phyloP scores from a whole-genome alignment of 768 basidiomycete genomes.

The Cytidiella melzeri region DNA sequence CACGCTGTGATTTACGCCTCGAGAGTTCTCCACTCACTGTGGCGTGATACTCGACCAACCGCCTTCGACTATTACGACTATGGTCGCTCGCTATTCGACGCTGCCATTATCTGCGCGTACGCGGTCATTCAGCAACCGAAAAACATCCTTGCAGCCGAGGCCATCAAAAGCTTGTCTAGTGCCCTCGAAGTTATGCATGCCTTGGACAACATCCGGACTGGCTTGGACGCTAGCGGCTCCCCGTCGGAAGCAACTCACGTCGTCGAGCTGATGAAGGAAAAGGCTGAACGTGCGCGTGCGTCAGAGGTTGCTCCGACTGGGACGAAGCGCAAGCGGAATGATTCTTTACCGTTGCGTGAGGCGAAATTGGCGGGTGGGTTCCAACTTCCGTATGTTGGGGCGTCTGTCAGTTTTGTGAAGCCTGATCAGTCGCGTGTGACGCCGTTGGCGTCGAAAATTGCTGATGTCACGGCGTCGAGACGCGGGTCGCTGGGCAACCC shows the following conservation, averaged over 20 bases:
- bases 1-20: slow-evolving; percentile 55
- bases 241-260: slow-evolving; percentile 35
- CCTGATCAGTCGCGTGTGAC: slow-evolving; percentile 9
- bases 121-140: slow-evolving; percentile 49
- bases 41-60: slow-evolving; percentile 37
- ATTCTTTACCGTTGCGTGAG: slow-evolving; percentile 28
- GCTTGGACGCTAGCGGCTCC: slow-evolving; percentile 25
- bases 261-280: slow-evolving; percentile 34
- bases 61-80: slow-evolving; percentile 55
- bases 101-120: slow-evolving; percentile 59
- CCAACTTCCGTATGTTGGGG: slow-evolving; percentile 38
- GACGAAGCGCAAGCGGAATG: slow-evolving; percentile 39
- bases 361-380: slow-evolving; percentile 25
- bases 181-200: slow-evolving; percentile 41
- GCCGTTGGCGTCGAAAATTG: slow-evolving; percentile 10
- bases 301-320: slow-evolving; percentile 21
- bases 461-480: not conserved
- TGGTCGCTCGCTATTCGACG: slow-evolving; percentile 57
- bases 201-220: slow-evolving; percentile 10
- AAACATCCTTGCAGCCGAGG: slow-evolving; percentile 40
- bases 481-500: slow-evolving; percentile 1
- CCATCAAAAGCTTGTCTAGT: slow-evolving; percentile 38
- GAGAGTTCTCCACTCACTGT: slow-evolving; percentile 34
- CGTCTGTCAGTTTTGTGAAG: slow-evolving; percentile 26
- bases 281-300: slow-evolving; percentile 31